phyloP scores from a whole-genome alignment of 441 rosid species.

The Dalechampia spathulata region DNA sequence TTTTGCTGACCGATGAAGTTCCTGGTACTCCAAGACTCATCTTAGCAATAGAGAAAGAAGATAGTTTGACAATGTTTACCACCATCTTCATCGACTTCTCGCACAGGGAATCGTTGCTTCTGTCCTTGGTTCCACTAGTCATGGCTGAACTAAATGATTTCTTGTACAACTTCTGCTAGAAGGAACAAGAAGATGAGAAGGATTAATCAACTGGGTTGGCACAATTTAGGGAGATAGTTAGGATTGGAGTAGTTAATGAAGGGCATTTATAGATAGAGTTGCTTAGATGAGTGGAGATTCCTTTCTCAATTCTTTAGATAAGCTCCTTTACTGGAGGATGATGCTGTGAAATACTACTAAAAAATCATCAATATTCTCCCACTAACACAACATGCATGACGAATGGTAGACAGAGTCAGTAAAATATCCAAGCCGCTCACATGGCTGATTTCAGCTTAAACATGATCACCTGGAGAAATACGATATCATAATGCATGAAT shows the following conservation, averaged over 20 bases:
- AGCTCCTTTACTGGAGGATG: slow-evolving; percentile 7
- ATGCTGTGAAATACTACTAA: neutral
- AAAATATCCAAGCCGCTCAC: neutral
- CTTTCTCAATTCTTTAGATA: slow-evolving; percentile 15
- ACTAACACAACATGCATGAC: too few species aligned
- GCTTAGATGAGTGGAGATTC: slow-evolving; percentile 12
- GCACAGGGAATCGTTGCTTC: slow-evolving; percentile 30
- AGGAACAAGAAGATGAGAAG: too few species aligned
- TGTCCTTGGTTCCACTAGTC: slow-evolving; percentile 20
- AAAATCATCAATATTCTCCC: too few species aligned
- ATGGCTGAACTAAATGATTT: slow-evolving; percentile 17
- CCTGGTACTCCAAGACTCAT: slow-evolving; percentile 34
- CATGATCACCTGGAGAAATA: neutral
- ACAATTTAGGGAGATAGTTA: too few species aligned
- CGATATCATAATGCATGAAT: too few species aligned
- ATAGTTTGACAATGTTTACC: slow-evolving; percentile 34
- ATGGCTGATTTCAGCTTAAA: neutral
- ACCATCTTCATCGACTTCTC: slow-evolving; percentile 47
- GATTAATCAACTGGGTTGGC: too few species aligned
- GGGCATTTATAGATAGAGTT: too few species aligned
- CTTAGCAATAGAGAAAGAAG: slow-evolving; percentile 48
- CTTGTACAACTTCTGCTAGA: too few species aligned
- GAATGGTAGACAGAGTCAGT: too few species aligned
- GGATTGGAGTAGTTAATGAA: too few species aligned
- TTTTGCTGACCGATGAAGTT: slow-evolving; percentile 18